phyloP scores from a whole-genome alignment of 2,329 filamentous ascomycete genomes.

The Fusarium mexicanum region DNA sequence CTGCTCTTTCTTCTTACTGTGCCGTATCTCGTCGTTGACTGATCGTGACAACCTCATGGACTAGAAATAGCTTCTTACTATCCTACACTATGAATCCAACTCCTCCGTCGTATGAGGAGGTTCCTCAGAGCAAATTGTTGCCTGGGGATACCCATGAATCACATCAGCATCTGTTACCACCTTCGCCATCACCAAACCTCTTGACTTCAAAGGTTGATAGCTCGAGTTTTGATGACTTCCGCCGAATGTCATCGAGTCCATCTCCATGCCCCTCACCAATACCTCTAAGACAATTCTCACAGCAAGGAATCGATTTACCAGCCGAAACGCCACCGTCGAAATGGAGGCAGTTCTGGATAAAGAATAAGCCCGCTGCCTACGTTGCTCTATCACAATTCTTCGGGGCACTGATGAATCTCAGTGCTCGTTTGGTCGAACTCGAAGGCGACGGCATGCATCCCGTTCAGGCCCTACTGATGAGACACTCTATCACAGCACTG shows the following conservation, averaged over 20 bases:
- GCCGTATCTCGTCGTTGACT: background rate
- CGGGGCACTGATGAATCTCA: constrained; percentile 85
- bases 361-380: constrained; percentile 77
- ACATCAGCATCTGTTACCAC: constrained; percentile 22
- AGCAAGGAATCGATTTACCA: background rate
- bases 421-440: constrained; percentile 78
- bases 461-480: constrained; percentile 83
- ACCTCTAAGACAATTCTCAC: constrained; percentile 24
- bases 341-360: constrained; percentile 60
- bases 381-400: constrained; percentile 84
- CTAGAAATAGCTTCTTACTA: background rate
- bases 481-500: constrained; percentile 78
- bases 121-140: constrained; percentile 27
- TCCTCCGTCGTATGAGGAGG: constrained; percentile 33
- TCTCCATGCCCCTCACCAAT: constrained; percentile 39
- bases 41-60: background rate
- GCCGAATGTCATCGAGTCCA: constrained; percentile 37
- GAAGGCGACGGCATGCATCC: constrained; percentile 79
- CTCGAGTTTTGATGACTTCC: constrained; percentile 36
- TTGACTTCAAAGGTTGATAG: constrained; percentile 21
- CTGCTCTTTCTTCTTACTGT: constrained; percentile 8
- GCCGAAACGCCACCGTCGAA: constrained; percentile 36
- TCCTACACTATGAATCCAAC: constrained; percentile 25
- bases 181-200: constrained; percentile 17
- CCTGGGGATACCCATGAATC: constrained; percentile 17